These are phyloP conservation scores for Taphrina wiesneri DNA, from an alignment of 1,139 yeast genomes.

Conservation along the genomic window DNA sequence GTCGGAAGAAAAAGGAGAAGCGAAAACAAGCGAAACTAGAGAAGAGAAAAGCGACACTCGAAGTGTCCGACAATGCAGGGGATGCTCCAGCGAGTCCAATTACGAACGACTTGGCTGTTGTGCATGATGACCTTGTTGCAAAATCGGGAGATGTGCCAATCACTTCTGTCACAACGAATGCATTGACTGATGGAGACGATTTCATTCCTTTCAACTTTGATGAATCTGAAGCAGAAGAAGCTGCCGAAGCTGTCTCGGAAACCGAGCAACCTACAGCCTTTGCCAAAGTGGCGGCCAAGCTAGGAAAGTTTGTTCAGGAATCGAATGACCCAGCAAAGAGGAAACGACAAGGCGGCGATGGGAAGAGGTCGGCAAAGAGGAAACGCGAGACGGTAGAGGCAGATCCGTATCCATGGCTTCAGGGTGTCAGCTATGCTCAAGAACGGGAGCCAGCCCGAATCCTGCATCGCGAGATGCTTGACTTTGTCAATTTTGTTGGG, in stretches of 20 bases:
- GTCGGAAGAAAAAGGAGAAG: conserved; percentile 6
- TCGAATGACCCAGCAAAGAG: conserved; percentile 35
- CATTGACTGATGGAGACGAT: conserved; percentile 47
- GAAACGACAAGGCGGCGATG: conserved; percentile 41
- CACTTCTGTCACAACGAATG: background rate
- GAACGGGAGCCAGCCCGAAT: conserved; percentile 44
- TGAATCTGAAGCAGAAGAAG: conserved; percentile 45
- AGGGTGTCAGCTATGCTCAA: conserved; percentile 37
- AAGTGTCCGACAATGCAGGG: conserved; percentile 49
- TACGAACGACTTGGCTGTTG: background rate
- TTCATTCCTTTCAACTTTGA: conserved; percentile 61
- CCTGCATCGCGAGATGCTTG: conserved; percentile 83
- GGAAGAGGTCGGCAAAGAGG: conserved; percentile 42
- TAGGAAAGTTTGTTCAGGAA: conserved; percentile 26
- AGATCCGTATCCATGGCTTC: conserved; percentile 38
- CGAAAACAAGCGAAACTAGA: background rate
- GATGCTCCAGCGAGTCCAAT: background rate
- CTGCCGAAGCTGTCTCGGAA: conserved; percentile 41
- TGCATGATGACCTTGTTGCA: background rate
- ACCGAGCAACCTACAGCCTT: conserved; percentile 43
- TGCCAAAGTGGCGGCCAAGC: conserved; percentile 31
- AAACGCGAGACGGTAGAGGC: conserved; percentile 40
- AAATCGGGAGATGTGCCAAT: background rate
- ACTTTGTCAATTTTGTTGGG: conserved; percentile 81
- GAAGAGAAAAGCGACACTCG: conserved; percentile 31